Percentiles rank a stretch among this genome's conserved stretches.
These are phyloP conservation scores for Boletus pseudo-olivaceus DNA, from an alignment of 768 basidiomycete species.

Conservation along the genomic window DNA sequence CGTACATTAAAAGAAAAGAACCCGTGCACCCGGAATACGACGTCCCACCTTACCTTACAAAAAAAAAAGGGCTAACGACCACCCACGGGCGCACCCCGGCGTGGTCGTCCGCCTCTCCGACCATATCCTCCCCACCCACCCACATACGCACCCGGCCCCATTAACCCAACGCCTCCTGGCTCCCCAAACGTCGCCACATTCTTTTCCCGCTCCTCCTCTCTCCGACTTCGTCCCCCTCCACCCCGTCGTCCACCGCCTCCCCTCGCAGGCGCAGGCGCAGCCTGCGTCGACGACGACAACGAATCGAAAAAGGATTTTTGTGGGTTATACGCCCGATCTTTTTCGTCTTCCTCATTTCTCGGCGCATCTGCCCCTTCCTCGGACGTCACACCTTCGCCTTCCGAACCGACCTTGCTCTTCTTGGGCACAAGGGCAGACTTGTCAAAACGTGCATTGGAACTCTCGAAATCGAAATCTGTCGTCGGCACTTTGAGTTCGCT, in stretches of 20 bases:
- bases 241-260: conserved; percentile 42
- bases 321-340: conserved; percentile 65
- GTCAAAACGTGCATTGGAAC: conserved; percentile 77
- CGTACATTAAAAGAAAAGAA: conserved; percentile 6
- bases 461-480: conserved; percentile 80
- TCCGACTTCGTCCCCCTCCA: conserved; percentile 58
- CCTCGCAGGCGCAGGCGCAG: conserved; percentile 28
- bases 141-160: conserved; percentile 79
- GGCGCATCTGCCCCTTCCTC: conserved; percentile 28
- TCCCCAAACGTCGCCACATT: conserved; percentile 89
- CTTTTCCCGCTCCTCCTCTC: conserved; percentile 81
- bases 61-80: conserved; percentile 19
- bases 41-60: not conserved
- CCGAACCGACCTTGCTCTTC: conserved; percentile 28
- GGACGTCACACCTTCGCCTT: conserved; percentile 30
- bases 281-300: conserved; percentile 46
- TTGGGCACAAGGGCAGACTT: conserved; percentile 53
- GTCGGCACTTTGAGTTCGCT: conserved; percentile 55
- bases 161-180: conserved; percentile 70
- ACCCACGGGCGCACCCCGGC: conserved; percentile 27
- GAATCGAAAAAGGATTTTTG: conserved; percentile 81
- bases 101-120: conserved; percentile 42
- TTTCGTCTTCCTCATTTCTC: conserved; percentile 36
- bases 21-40: not conserved
- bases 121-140: conserved; percentile 75